Percentiles rank a stretch among this genome's conserved stretches.
These are phyloP conservation scores for Fusarium sp. DNA, from an alignment of 2,329 filamentous ascomycete species.

Conservation along the genomic window DNA sequence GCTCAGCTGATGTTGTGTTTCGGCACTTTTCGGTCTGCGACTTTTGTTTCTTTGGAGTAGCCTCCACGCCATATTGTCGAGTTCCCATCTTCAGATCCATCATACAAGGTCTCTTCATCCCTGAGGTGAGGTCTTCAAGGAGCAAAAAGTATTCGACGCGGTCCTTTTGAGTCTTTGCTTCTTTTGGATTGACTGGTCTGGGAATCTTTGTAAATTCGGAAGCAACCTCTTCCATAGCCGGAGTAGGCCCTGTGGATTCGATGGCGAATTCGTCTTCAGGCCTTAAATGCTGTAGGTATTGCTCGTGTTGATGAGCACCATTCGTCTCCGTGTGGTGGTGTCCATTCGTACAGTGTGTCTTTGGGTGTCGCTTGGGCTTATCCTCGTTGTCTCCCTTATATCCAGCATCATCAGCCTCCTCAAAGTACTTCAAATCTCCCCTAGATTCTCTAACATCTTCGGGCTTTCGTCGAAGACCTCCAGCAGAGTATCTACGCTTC, in stretches of 20 bases:
- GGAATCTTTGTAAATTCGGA: constrained; percentile 58
- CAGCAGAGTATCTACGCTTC: constrained; percentile 86
- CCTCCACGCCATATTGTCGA: constrained; percentile 94
- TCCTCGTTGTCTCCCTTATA: constrained; percentile 73
- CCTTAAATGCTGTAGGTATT: constrained; percentile 50
- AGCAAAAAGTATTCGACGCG: constrained; percentile 94
- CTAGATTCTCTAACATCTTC: constrained; percentile 76
- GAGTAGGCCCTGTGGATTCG: constrained; percentile 55
- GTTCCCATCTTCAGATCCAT: constrained; percentile 99
- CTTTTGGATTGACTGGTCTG: constrained; percentile 80
- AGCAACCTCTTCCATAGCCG: constrained; percentile 45
- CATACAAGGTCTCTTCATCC: constrained; percentile 96
- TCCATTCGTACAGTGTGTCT: constrained; percentile 14
- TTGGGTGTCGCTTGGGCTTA: constrained; percentile 19
- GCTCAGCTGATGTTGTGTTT: constrained; percentile 87
- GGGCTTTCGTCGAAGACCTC: constrained; percentile 80
- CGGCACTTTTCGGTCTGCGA: constrained; percentile 95
- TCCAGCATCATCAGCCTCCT: constrained; percentile 86
- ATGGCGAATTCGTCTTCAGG: constrained; percentile 47
- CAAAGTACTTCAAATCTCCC: constrained; percentile 89
- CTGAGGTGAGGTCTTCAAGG: constrained; percentile 93
- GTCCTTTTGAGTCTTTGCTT: constrained; percentile 73
- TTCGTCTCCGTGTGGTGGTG: constrained; percentile 20
- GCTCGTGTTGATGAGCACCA: constrained; percentile 19
- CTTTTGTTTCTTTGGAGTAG: constrained; percentile 88